Conservation (phyloP, 345 rosid species). For the Melastoma malabathricum region DNA sequence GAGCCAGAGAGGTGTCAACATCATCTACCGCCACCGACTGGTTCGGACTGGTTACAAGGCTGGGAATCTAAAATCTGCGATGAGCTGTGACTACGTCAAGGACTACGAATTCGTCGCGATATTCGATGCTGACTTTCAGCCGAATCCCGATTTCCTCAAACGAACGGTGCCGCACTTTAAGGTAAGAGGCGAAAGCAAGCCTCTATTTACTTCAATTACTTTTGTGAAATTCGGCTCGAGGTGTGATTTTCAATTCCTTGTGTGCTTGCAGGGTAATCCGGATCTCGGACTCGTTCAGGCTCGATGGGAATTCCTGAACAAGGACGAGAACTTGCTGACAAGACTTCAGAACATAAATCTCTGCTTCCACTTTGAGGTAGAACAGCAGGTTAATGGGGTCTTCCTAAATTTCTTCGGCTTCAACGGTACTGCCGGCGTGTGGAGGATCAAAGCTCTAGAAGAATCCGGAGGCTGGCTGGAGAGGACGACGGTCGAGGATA, state of each 20-base stretch:
- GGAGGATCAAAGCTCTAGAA: constrained; percentile 16
- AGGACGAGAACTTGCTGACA: constrained; percentile 13
- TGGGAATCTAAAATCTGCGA: constrained; percentile 22
- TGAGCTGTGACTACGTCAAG: constrained; percentile 13
- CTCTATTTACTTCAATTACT: neutral
- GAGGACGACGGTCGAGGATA: constrained; percentile 16
- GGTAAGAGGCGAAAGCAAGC: neutral
- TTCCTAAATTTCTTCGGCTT: constrained; percentile 17
- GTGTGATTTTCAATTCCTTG: neutral
- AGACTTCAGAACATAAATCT: constrained; percentile 14
- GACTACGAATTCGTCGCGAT: constrained; percentile 17
- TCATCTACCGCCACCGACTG: constrained; percentile 14
- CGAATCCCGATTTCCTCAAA: constrained; percentile 18
- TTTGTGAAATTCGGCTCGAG: neutral
- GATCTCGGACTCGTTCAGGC: constrained; percentile 18
- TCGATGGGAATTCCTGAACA: constrained; percentile 13
- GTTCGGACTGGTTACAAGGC: constrained; percentile 19
- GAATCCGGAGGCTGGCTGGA: constrained; percentile 20
- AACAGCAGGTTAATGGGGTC: constrained; percentile 16
- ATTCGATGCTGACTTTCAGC: constrained; percentile 18
- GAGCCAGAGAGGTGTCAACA: constrained; percentile 14
- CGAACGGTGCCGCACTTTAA: constrained; percentile 17
- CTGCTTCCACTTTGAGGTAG: constrained; percentile 19
- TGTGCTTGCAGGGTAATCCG: constrained; percentile 11
- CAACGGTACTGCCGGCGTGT: constrained; percentile 18